phyloP scores from a whole-genome alignment of 345 rosid genomes.

The Streptanthus diversifolius region DNA sequence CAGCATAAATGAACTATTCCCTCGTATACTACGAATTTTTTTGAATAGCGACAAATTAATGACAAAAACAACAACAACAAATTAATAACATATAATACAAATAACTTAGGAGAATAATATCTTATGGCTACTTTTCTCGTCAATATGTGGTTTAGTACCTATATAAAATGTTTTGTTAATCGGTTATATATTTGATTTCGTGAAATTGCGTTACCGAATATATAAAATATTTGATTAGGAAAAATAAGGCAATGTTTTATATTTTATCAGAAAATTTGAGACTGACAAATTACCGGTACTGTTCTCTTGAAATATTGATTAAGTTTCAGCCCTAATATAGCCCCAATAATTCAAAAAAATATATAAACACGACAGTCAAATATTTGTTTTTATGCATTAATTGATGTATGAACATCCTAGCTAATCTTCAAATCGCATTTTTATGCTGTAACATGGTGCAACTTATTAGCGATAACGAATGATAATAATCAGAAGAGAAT shows the following conservation, averaged over 20 bases:
- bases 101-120: neutral
- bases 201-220: neutral
- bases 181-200: neutral
- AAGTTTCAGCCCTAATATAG: no score
- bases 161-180: neutral
- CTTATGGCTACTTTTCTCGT: neutral
- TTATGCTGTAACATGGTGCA: neutral
- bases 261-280: no score
- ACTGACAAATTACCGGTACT: no score
- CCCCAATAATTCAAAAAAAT: no score
- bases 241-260: no score
- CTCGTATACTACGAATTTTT: neutral
- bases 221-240: no score
- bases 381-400: neutral
- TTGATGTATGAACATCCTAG: neutral
- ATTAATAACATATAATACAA: neutral
- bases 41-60: neutral
- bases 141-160: neutral
- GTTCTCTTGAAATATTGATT: no score
- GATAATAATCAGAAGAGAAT: no score
- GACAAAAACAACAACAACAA: neutral
- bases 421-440: neutral
- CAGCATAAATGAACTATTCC: slow-evolving; percentile 2
- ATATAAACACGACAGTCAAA: neutral
- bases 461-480: neutral